Percentiles rank a stretch among this genome's conserved stretches.
These are phyloP conservation scores for Salix brachista DNA, from an alignment of 345 rosid genomes.

Conservation along the genomic window DNA sequence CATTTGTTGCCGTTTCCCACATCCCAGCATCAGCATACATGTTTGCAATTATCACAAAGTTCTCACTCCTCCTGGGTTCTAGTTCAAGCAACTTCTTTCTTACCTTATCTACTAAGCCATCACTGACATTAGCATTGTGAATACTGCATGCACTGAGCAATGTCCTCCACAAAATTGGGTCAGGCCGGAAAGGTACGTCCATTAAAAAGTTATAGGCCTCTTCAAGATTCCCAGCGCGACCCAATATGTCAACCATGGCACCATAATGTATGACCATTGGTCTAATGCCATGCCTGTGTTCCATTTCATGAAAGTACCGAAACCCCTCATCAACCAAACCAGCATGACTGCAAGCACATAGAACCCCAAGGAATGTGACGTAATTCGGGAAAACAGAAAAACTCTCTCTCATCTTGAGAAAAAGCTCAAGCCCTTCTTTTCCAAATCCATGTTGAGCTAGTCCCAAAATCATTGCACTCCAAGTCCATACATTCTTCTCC, in stretches of 20 bases:
- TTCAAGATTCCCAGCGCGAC: conserved; percentile 63
- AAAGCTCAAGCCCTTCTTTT: conserved; percentile 52
- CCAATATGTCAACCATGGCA: conserved; percentile 70
- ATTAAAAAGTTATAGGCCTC: conserved; percentile 58
- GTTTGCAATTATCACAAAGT: conserved; percentile 71
- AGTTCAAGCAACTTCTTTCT: conserved; percentile 54
- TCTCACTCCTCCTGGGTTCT: conserved; percentile 75
- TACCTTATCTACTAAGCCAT: conserved; percentile 46
- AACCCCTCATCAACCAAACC: conserved; percentile 72
- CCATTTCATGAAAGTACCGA: conserved; percentile 61
- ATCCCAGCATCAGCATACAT: conserved; percentile 66
- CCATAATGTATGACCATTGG: conserved; percentile 72
- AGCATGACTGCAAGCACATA: conserved; percentile 76
- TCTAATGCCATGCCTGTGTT: conserved; percentile 53
- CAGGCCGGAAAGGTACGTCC: conserved; percentile 52
- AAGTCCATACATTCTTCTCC: conserved; percentile 75
- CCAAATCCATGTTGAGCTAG: conserved; percentile 76
- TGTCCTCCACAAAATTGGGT: conserved; percentile 66
- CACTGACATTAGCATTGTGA: conserved; percentile 37
- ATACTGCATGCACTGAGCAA: conserved; percentile 60
- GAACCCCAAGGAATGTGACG: conserved; percentile 83
- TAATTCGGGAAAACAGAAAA: conserved; percentile 53
- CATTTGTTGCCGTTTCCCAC: conserved; percentile 71
- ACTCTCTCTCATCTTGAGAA: conserved; percentile 40
- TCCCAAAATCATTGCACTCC: conserved; percentile 93